phyloP scores from a whole-genome alignment of 2,329 filamentous ascomycete species.

The Leptographium flavum region DNA sequence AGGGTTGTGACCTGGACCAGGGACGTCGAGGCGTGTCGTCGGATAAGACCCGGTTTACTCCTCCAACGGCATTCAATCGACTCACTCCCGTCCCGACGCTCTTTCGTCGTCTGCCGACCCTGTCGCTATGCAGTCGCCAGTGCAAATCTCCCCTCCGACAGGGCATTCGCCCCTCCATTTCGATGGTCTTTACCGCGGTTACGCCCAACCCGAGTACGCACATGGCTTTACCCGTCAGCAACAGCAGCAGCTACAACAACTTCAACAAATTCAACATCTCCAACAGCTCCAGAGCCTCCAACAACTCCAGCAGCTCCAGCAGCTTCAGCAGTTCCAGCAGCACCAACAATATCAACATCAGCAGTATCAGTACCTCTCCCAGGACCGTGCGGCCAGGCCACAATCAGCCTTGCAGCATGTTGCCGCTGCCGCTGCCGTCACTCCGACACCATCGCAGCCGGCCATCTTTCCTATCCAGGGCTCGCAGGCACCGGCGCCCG shows the following conservation, averaged over 20 bases:
- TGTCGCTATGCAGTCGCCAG: constrained; percentile 23
- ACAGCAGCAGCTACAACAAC: constrained; percentile 8
- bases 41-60: too few species aligned
- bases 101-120: neutral
- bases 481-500: constrained; percentile 17
- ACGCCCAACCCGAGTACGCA: constrained; percentile 15
- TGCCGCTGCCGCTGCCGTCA: neutral
- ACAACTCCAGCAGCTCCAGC: constrained; percentile 2
- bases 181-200: constrained; percentile 20
- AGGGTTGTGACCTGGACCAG: constrained; percentile 3
- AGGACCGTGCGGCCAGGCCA: constrained; percentile 3
- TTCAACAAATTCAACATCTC: constrained; percentile 3
- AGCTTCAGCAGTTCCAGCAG: constrained; percentile 2
- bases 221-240: constrained; percentile 13
- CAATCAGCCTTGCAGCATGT: neutral
- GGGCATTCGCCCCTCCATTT: constrained; percentile 29
- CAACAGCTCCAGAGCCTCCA: constrained; percentile 5
- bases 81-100: too few species aligned
- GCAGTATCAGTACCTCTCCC: constrained; percentile 7
- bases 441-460: constrained; percentile 15
- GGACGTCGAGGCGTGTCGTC: neutral
- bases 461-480: constrained; percentile 21
- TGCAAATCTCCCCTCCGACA: constrained; percentile 34
- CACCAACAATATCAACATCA: constrained; percentile 5
- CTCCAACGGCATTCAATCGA: too few species aligned